Conservation (phyloP, 768 basidiomycete genomes). For the Serendipita sp. region DNA sequence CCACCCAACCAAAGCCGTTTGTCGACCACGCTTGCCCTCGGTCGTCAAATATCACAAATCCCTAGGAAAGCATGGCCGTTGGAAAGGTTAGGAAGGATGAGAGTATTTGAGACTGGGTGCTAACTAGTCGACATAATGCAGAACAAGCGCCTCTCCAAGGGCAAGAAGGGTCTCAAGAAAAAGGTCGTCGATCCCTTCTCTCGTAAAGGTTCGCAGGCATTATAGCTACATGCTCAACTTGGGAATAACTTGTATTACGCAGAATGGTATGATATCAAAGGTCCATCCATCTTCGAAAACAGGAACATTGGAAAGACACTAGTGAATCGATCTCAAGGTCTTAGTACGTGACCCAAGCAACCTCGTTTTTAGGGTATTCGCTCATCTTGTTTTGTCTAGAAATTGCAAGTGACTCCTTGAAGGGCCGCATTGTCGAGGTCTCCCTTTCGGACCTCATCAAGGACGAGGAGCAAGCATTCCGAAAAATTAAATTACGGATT, state of each 20-base stretch:
- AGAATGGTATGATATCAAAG: conserved; percentile 99
- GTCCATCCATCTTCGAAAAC: conserved; percentile 92
- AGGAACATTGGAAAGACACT: conserved; percentile 97
- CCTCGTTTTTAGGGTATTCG: background rate
- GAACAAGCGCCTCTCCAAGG: conserved; percentile 98
- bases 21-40: background rate
- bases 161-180: conserved; percentile 99
- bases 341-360: conserved; percentile 49
- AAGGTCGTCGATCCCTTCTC: conserved; percentile 99
- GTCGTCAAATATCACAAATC: background rate
- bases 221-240: background rate
- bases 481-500: conserved; percentile 97
- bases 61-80: conserved; percentile 54
- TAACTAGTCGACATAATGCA: conserved; percentile 19
- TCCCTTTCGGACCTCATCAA: conserved; percentile 97
- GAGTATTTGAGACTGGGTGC: conserved; percentile 3
- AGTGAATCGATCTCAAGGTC: conserved; percentile 91
- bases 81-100: conserved; percentile 46
- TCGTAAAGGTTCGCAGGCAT: conserved; percentile 62
- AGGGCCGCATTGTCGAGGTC: conserved; percentile 90
- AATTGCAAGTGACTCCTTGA: conserved; percentile 96
- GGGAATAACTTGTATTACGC: background rate
- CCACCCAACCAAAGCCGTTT: background rate
- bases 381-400: conserved; percentile 31
- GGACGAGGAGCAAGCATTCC: conserved; percentile 98